phyloP scores from a whole-genome alignment of 2,329 filamentous ascomycete species.

The Arthrobotrys conoides region DNA sequence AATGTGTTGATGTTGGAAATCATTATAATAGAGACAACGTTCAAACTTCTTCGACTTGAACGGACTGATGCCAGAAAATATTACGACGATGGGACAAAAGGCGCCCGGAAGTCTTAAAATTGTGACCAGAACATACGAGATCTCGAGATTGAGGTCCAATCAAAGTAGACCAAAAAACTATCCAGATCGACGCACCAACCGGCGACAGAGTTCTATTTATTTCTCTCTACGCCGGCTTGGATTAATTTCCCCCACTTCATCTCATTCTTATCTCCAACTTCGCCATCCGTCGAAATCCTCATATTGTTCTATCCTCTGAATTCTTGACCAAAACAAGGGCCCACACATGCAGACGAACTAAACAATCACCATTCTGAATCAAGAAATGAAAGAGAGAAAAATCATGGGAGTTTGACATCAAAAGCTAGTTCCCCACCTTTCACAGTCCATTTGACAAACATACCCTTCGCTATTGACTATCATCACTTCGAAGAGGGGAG shows the following conservation, averaged over 20 bases:
- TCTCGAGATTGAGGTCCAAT: background rate
- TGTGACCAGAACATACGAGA: background rate
- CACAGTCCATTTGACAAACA: slow-evolving; percentile 22
- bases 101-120: background rate
- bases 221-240: background rate
- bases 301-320: background rate
- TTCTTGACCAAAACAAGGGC: background rate
- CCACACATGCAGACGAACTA: slow-evolving; percentile 17
- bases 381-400: slow-evolving; percentile 29
- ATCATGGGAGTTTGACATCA: slow-evolving; percentile 18
- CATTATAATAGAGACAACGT: slow-evolving; percentile 18
- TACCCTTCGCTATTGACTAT: background rate
- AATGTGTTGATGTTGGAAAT: slow-evolving; percentile 58
- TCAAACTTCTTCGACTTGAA: background rate
- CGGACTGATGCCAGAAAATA: background rate
- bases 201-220: slow-evolving; percentile 31
- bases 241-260: background rate
- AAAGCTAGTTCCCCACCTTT: slow-evolving; percentile 20
- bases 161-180: background rate
- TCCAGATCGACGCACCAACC: background rate
- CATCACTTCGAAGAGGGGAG: background rate
- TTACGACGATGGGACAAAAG: background rate
- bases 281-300: background rate
- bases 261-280: slow-evolving; percentile 5
- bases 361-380: slow-evolving; percentile 13